Evolutionary conservation across 1,284 basidiomycete genomes (phyloP), one percentile per base, ranked within the genome.

Genomic region (Cronartium quercuum): DNA sequence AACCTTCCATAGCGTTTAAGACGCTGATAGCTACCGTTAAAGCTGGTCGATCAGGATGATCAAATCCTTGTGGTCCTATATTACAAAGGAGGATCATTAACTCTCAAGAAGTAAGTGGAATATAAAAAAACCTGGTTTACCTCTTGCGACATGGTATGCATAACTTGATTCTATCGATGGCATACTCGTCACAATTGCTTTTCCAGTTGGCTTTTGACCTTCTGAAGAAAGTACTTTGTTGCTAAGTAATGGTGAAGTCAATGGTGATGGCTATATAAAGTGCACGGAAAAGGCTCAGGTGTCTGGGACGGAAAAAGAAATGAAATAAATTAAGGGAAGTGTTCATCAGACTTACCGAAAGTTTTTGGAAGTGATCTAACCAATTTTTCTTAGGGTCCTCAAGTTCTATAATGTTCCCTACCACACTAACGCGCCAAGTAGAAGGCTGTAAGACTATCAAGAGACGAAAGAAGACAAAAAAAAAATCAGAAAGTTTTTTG

Each of bases 91-190:
- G 6, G n/a, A 41, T n/a, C 40, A 24, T 24, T n/a, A 51, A 21
- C 34, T 21, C 40, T 38, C 12, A 6, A 65, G 57, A 29, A 10
- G 29, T 9, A 15, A 24, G 29, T 9, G 10, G 57, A 60, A 24
- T 10, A 24, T 10, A 38, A 64, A 9, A 64, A 24, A 37, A 15
- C 12, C 9, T 18, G 34, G 18, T 15, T 15, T 79, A 34, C 90
- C 89, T 80, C 89, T 91, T 0, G 91, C 86, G 13, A 88, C 89
- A 80, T 95, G 91, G 35, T 86, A 87, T 15, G 89, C 90, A 82
- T 90, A 98, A 9, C 91, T 90, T 79, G 92, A 94, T 83, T 99
- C 96, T 78, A 98, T 96, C 3, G 93, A 92, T 0, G 94, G 89
- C 78, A 98, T 85, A 76, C 91, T 88, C 81, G 94, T 90, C 51